Evolutionary conservation across 352 stramenopile species (phyloP), one percentile per base, ranked within the genome.

Genomic region (Phytophthora pistaciae): DNA sequence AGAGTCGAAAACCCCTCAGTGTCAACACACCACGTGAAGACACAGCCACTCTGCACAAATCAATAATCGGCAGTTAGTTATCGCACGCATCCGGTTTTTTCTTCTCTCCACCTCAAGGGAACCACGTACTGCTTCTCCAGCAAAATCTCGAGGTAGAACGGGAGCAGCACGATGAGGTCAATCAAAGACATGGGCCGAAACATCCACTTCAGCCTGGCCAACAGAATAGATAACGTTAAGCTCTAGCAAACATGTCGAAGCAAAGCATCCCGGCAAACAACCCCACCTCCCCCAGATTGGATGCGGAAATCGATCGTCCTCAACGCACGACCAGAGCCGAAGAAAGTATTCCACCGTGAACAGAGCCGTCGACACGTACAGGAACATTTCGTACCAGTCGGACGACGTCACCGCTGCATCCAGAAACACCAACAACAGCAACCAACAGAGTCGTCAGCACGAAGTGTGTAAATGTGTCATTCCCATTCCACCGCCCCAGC

Each of bases 91-190:
- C 25, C 25, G 25, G 25, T 27, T 27, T 27, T 27, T 3, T 27
- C 3, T 1, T 52, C 3, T 1, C 3, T 42, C 11, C 44, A 53
- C 9, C 46, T 25, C 46, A 27, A 7, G 1, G 4, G 20, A 36
- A 6, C 13, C 55, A 83, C 87, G 63, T 64, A 94, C 85, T 86
- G 68, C 5, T 86, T 76, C 60, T 92, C 78, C 36, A 86, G 75
- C 29, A 75, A 80, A n/a, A 96, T 92, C 64, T 95, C 89, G 3
- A 96, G 44, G 70, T 91, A 96, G 59, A 94, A 96, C 8, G 89
- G 89, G 20, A 95, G 59, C 18, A 96, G 75, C 8, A 92, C 84
- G 36, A 90, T 60, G 16, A 95, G 75, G 42, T 95, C 89, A 53
- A 96, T 95, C 21, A 95, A 18, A 0, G 89, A 95, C 85, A 95